Evolutionary conservation across 345 rosid genomes (phyloP).

Genomic region (Gossypium bickii): DNA sequence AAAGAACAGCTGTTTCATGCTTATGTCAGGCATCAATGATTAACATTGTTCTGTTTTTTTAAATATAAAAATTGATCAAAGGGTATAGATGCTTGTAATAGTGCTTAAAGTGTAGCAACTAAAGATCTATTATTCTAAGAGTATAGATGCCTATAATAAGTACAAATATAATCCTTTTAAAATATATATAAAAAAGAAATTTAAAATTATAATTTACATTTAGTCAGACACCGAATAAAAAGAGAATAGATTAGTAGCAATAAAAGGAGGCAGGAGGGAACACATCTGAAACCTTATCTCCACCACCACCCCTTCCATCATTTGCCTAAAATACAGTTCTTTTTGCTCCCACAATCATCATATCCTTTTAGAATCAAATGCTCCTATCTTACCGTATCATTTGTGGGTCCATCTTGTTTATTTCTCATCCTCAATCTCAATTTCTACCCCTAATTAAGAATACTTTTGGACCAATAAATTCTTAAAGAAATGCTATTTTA

Average conservation of each 20-base stretch:
- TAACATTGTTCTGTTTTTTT: neutral
- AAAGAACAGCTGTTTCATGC: too few species aligned
- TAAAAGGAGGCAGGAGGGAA: constrained; percentile 5
- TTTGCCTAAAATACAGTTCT: neutral
- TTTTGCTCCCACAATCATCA: constrained; percentile 12
- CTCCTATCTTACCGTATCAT: constrained; percentile 40
- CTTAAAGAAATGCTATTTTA: too few species aligned
- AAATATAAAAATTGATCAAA: neutral
- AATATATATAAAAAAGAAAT: too few species aligned
- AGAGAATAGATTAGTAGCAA: constrained; percentile 28
- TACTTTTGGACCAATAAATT: too few species aligned
- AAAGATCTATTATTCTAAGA: neutral
- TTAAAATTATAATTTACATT: too few species aligned
- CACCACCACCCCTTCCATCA: constrained; percentile 17
- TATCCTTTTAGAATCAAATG: constrained; percentile 32
- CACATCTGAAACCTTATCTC: constrained; percentile 44
- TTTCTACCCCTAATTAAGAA: too few species aligned
- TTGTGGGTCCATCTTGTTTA: constrained; percentile 18
- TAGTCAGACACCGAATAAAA: too few species aligned
- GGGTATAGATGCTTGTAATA: constrained; percentile 13
- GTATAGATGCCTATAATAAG: too few species aligned
- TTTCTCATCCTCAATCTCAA: neutral
- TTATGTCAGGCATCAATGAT: neutral
- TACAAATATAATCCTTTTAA: too few species aligned
- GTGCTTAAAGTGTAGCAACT: constrained; percentile 15